Evolutionary conservation across 768 basidiomycete genomes (phyloP).

Genomic region (Thelephora aurantiotincta): DNA sequence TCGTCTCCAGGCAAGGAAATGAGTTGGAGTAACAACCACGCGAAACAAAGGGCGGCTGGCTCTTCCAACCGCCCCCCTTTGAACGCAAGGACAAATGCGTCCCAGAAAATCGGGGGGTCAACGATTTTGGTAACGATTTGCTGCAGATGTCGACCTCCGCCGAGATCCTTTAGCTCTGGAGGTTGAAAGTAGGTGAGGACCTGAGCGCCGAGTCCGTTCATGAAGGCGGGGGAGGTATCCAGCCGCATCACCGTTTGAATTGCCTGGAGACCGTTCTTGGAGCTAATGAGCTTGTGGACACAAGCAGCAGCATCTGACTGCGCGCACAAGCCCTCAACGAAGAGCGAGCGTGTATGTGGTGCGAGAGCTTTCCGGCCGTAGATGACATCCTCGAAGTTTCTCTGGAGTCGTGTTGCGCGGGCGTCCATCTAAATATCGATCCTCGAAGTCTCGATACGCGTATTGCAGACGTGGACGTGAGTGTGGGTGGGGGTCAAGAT

Average conservation of each 20-base stretch:
- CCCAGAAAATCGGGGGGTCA: conserved; percentile 40
- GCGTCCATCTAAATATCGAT: not conserved
- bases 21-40: conserved; percentile 36
- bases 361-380: conserved; percentile 15
- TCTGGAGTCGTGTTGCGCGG: conserved; percentile 17
- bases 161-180: conserved; percentile 22
- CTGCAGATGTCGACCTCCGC: conserved; percentile 27
- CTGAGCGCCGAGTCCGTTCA: conserved; percentile 26
- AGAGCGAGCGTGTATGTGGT: conserved; percentile 17
- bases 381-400: conserved; percentile 21
- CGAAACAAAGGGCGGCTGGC: conserved; percentile 24
- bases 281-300: conserved; percentile 22
- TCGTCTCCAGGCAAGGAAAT: conserved; percentile 23
- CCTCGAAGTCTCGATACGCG: no score
- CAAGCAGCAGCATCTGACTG: conserved; percentile 25
- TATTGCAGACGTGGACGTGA: no score
- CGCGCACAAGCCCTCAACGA: conserved; percentile 31
- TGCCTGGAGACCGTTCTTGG: conserved; percentile 20
- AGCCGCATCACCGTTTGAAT: conserved; percentile 28
- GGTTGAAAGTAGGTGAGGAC: conserved; percentile 25
- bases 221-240: conserved; percentile 22
- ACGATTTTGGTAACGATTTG: conserved; percentile 26
- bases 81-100: conserved; percentile 10
- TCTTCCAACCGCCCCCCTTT: conserved; percentile 10
- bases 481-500: no score